Conservation (phyloP, 1,284 basidiomycete genomes). For the Pseudozyma sp. region DNA sequence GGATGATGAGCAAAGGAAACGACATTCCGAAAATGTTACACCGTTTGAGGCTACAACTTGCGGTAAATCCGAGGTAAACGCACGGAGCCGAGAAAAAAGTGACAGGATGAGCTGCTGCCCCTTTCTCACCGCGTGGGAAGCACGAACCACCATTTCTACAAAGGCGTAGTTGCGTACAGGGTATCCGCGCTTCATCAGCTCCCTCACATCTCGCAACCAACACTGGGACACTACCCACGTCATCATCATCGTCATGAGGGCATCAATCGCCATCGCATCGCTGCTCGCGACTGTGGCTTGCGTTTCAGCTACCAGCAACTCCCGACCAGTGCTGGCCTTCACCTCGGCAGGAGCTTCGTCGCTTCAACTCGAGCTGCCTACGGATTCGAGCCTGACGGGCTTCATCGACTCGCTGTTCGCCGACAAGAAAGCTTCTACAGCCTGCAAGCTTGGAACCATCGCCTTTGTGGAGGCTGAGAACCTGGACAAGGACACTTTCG, state of each 20-base stretch:
- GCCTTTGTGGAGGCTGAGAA: constrained; percentile 22
- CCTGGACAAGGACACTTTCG: constrained; percentile 21
- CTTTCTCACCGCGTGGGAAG: background rate
- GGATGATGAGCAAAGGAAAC: too few relatives aligned
- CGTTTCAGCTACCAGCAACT: constrained; percentile 26
- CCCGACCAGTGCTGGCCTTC: constrained; percentile 38
- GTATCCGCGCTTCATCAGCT: background rate
- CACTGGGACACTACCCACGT: background rate
- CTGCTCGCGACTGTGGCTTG: constrained; percentile 25
- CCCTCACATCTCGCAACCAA: background rate
- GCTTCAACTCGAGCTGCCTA: constrained; percentile 16
- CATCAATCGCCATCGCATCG: constrained; percentile 26
- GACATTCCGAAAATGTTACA: constrained; percentile 1
- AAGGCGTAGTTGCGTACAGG: background rate
- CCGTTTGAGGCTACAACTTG: too few relatives aligned
- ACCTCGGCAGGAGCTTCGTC: constrained; percentile 30
- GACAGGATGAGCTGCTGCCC: constrained; percentile 13
- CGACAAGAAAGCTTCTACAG: constrained; percentile 8
- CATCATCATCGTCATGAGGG: constrained; percentile 20
- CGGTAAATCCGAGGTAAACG: too few relatives aligned
- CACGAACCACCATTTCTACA: constrained; percentile 23
- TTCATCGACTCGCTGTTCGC: constrained; percentile 33
- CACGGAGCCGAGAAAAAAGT: constrained; percentile 25
- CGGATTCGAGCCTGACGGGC: constrained; percentile 15
- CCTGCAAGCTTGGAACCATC: constrained; percentile 35